Base-by-base conservation (phyloP, 2,329 filamentous ascomycete genomes). In the Fusarium begoniae region DNA sequence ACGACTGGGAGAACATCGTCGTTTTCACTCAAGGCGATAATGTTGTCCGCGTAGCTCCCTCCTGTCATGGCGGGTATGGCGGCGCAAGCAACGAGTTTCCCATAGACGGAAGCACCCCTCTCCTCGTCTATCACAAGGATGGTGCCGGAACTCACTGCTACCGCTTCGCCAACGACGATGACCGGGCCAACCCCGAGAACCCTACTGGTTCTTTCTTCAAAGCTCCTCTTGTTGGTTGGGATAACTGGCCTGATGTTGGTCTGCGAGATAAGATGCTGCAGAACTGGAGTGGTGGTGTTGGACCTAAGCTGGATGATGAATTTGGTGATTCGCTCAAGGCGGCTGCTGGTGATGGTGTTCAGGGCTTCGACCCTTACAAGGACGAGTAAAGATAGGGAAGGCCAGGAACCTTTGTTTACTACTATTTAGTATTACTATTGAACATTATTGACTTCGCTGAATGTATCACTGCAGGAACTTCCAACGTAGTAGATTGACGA, bases 1-100 rank as follows among this genome's bases (percentile, higher is more conserved):
- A 85, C 69, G 84, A 85, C 67, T 85, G 83, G 83, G 84, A 85
- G 73, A 81, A 80, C 67, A 75, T 79, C 14, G 78, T 85, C 2
- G 78, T 85, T 20, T 84, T 82, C 65, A 43, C 76, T 6, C 67
- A 74, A 40, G 78, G 71, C 14, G 70, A 78, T 35, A 63, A 50
- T 0, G 63, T 80, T 15, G 60, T 79, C 6, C 79, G 78, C 13
- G 79, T 81, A 3, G 79, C 79, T 4, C 77, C 79, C 6, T 80
- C 79, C 3, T 79, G 78, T 60, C 79, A 80, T 41, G 75, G 70
- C 20, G 63, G 69, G 13, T 81, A 80, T 48, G 59, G 61, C 7
- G 51, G 66, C 3, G 79, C 78, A 26, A 75, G 55, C 35, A 78
- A 79, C 54, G 22, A 73, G 14, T 75, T 78, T 37, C 70, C 69